A percentile compares a stretch with the other conserved stretches of the same genome.
Conservation (phyloP, 202 grass and related monocot genomes). For the Musa balbisiana region DNA sequence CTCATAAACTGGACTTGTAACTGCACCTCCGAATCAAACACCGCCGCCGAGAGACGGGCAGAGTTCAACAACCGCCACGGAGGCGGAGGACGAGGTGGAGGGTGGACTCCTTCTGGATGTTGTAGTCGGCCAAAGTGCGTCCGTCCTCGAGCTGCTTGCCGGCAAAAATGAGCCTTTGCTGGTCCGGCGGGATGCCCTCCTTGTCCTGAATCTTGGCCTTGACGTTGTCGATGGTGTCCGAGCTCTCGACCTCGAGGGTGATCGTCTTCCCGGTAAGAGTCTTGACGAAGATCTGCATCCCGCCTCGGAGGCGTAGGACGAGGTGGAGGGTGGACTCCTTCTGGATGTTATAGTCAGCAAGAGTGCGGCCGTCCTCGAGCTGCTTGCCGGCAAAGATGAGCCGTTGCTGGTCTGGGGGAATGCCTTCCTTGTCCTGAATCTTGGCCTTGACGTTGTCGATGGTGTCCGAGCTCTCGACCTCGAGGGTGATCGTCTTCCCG, state of each 20-base stretch:
- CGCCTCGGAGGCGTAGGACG: constrained; percentile 2
- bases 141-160: constrained; percentile 35
- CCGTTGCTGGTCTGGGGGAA: constrained; percentile 18
- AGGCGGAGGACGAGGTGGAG: constrained; percentile 17
- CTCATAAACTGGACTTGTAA: too few species aligned
- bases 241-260: background rate
- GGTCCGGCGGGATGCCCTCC: constrained; percentile 19
- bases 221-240: constrained; percentile 11
- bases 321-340: constrained; percentile 20
- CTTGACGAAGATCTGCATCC: constrained; percentile 10
- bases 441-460: constrained; percentile 9
- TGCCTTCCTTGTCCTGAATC: constrained; percentile 31
- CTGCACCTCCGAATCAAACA: too few species aligned
- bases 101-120: constrained; percentile 21
- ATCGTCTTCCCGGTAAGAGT: constrained; percentile 5
- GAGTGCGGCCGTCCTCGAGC: constrained; percentile 26
- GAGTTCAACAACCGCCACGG: background rate
- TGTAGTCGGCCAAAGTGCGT: constrained; percentile 14
- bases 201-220: constrained; percentile 29
- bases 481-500: background rate
- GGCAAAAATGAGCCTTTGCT: constrained; percentile 29
- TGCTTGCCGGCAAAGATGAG: constrained; percentile 33
- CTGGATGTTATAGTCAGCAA: constrained; percentile 20
- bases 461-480: background rate
- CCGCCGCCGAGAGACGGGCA: too few species aligned